Base-by-base conservation (phyloP, 1,284 basidiomycete species). In the Takashimella tepidaria region DNA sequence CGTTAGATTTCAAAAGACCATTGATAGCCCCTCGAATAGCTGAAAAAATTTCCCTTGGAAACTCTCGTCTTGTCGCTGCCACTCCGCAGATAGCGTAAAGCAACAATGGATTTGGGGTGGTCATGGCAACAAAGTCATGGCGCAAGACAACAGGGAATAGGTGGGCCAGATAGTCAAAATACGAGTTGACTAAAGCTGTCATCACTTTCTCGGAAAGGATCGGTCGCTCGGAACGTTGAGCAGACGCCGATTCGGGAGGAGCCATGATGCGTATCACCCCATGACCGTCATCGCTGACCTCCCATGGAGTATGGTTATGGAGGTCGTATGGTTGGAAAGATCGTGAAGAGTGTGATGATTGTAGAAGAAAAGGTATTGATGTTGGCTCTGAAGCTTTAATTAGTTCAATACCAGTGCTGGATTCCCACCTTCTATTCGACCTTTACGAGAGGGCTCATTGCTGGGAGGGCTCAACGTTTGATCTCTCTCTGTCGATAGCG, bases 21-120 rank as follows among this genome's bases (percentile, higher is more conserved):
- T 93, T 92, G 62, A 97, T 88, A 8, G 87, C 84, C 53, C 83
- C 85, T 52, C 92, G 83, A 37, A 97, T 84, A 6, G 85, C 84
- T 64, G 91, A 86, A 68, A 92, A 93, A 13, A 93, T 82, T 50
- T 82, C 80, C 61, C 88, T 85, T 0, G 92, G 87, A 3, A 90
- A 86, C 51, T 90, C 85, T 49, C 92, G 82, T 54, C 87, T 81
- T 41, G 90, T 85, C 11, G 92, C 90, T 4, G 92, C 88, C 21
- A 95, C 84, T 37, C 91, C 85, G 74, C 92, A 96, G 71, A 98
- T 92, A 40, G 89, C 85, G 73, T 97, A 96, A 22, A 98, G 82
- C 56, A 98, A 76, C 20, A 76, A 82, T 16, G 77, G 76, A 45
- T 68, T 70, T 19, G 84, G 82, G 25, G 64, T 72, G 2, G 63